These are phyloP conservation scores for Plasmodium gonderi DNA, from an alignment of 169 alveolate species.

Conservation along the genomic window DNA sequence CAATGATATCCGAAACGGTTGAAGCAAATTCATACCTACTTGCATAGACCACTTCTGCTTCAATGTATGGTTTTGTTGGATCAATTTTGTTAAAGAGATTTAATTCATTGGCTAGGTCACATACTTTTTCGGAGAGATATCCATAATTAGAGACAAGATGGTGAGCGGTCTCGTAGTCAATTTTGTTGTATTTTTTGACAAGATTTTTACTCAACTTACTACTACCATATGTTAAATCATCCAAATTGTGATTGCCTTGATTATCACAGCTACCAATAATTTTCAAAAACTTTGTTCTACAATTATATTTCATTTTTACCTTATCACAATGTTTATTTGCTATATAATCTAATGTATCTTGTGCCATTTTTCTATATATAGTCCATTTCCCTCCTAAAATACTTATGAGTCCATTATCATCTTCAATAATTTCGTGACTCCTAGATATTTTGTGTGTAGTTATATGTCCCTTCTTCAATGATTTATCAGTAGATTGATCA, in stretches of 20 bases:
- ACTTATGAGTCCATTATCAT: constrained; percentile 89
- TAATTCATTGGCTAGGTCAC: constrained; percentile 77
- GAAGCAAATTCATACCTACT: constrained; percentile 84
- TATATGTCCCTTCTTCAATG: constrained; percentile 8
- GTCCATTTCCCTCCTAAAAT: constrained; percentile 98
- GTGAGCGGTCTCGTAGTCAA: constrained; percentile 76
- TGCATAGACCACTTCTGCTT: constrained; percentile 86
- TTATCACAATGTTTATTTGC: constrained; percentile 66
- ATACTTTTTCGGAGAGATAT: constrained; percentile 82
- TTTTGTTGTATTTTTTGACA: constrained; percentile 63
- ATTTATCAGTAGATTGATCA: constrained; percentile 35
- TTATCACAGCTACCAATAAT: constrained; percentile 77
- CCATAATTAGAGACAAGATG: constrained; percentile 86
- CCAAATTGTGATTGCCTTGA: constrained; percentile 74
- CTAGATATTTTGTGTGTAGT: constrained; percentile 90
- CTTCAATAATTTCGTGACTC: constrained; percentile 91
- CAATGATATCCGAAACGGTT: constrained; percentile 86
- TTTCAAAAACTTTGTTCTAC: constrained; percentile 82
- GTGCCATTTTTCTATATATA: constrained; percentile 94
- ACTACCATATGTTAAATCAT: constrained; percentile 80
- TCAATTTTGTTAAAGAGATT: constrained; percentile 78
- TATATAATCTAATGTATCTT: constrained; percentile 84
- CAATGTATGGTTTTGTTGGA: constrained; percentile 77
- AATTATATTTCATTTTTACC: constrained; percentile 76
- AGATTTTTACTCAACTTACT: constrained; percentile 76